Evolutionary conservation across 2,329 filamentous ascomycete genomes (phyloP).

Genomic region (Mollisia scopiformis): DNA sequence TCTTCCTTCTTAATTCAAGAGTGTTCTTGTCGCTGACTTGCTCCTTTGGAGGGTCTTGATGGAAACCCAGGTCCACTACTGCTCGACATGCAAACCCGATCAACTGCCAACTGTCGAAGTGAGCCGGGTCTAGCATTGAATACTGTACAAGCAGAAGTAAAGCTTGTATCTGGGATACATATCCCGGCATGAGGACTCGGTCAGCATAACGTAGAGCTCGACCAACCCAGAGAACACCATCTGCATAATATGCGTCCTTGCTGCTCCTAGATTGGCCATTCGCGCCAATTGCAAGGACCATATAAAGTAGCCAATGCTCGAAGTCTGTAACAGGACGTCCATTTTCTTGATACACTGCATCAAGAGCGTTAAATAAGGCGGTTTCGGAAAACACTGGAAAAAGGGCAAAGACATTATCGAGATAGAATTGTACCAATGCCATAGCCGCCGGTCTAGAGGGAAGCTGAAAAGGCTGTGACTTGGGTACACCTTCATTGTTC

Average conservation of each 20-base stretch:
- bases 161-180: slow-evolving; percentile 83
- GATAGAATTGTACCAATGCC: slow-evolving; percentile 78
- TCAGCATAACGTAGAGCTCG: slow-evolving; percentile 78
- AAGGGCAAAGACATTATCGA: slow-evolving; percentile 78
- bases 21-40: slow-evolving; percentile 68
- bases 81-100: slow-evolving; percentile 89
- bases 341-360: slow-evolving; percentile 78
- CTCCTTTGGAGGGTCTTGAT: slow-evolving; percentile 83
- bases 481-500: slow-evolving; percentile 71
- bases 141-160: slow-evolving; percentile 86
- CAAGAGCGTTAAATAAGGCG: slow-evolving; percentile 74
- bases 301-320: slow-evolving; percentile 85
- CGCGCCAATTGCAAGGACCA: slow-evolving; percentile 85
- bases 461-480: slow-evolving; percentile 61
- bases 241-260: slow-evolving; percentile 64
- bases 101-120: slow-evolving; percentile 93
- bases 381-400: slow-evolving; percentile 85
- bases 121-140: slow-evolving; percentile 83
- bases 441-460: slow-evolving; percentile 72
- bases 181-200: slow-evolving; percentile 81
- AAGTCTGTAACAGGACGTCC: slow-evolving; percentile 61
- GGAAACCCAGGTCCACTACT: slow-evolving; percentile 86
- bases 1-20: slow-evolving; percentile 77
- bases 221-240: slow-evolving; percentile 59
- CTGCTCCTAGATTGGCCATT: slow-evolving; percentile 71